Base-by-base conservation (phyloP, 306 rosid species). In the Vicia faba region DNA sequence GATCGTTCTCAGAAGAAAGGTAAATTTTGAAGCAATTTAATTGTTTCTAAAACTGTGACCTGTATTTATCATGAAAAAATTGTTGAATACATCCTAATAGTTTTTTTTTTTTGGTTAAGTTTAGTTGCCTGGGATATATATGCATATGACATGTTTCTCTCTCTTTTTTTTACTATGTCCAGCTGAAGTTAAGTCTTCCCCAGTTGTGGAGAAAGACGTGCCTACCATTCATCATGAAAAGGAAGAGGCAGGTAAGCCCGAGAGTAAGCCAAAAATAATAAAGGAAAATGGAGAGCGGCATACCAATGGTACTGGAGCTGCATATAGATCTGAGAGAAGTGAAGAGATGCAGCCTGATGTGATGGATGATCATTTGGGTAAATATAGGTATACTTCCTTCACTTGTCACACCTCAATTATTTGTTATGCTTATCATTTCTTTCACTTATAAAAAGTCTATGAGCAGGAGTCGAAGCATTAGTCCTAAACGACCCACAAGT, bases 401-500 rank as follows among this genome's bases (percentile, higher is more conserved):
- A 78, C 82, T 83, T 81, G 85, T 85, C 83, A 75, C 84, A 60
- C 86, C 85, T 79, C 81, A 78, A 85, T 86, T 86, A 73, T 85
- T 86, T 84, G 80, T 85, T 83, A 77, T 84, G 87, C 85, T 57
- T 66, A 57, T 28, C 51, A 57, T 65, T 66, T 66, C 73, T 74
- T 56, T 53, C 51, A 56, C 81, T 88, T 85, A 91, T 78, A 85
- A 58, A 75, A 79, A 74, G 85, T 88, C 83, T 80, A 82, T 93
- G 87, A 77, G 89, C 99, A 93, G 99, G 99, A 90, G 90, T 70
- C 87, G 86, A 77, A 90, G 99, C 86, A 50, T 71, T 55, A 92
- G 91, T 86, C 98, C 98, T 66, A 86, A 84, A 78, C 86, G 88
- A 86, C n/a, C 87, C 76, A 26, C 72, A 78, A 88, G 93, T 81